Evolutionary conservation across 352 stramenopile species (phyloP), one percentile per base, ranked within the genome.

Genomic region (Blastocystis hominis): DNA sequence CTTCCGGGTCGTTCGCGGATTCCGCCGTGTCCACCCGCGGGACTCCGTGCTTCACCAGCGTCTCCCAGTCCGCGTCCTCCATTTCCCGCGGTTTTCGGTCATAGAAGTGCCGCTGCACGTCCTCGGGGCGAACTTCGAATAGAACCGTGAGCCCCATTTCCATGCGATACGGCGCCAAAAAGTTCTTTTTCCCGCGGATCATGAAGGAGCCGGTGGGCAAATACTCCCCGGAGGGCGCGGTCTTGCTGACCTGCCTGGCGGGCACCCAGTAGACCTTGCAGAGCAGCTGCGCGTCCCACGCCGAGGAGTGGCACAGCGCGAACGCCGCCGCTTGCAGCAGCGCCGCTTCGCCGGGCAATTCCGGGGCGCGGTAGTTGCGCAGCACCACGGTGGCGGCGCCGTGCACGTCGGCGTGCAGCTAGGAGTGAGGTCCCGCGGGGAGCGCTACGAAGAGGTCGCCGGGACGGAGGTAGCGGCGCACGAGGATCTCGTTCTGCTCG

Each of bases 141-240:
- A 95, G 89, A 54, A 95, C 92, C 7, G 90, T 92, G 10, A 95
- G 89, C 0, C 93, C 93, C 91, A 95, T 94, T 66, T 95, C 93
- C 54, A 95, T 86, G 13, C 92, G 89, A 24, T 91, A 93, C 40
- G 93, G 92, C 55, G 93, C 92, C 59, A 95, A 93, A 84, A 93
- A 95, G 89, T 95, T 95, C 89, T 95, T 95, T 90, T 95, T 95
- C 76, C 93, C 93, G 2, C 93, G 92, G 38, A 95, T 93, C 93
- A 95, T 94, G 89, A 95, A 95, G 56, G 91, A 94, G 50, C 93
- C 93, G 0, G 93, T 95, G 5, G 90, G 92, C 6, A 95, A 89
- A 78, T 94, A 95, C 75, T 95, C 93, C 17, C 93, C 93, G 34
- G 92, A 89, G 56, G 93, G 92, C 1, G 93, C 93, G 0, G 93